These are phyloP conservation scores for Xylogone sp. DNA, from an alignment of 2,329 filamentous ascomycete species.

Conservation along the genomic window DNA sequence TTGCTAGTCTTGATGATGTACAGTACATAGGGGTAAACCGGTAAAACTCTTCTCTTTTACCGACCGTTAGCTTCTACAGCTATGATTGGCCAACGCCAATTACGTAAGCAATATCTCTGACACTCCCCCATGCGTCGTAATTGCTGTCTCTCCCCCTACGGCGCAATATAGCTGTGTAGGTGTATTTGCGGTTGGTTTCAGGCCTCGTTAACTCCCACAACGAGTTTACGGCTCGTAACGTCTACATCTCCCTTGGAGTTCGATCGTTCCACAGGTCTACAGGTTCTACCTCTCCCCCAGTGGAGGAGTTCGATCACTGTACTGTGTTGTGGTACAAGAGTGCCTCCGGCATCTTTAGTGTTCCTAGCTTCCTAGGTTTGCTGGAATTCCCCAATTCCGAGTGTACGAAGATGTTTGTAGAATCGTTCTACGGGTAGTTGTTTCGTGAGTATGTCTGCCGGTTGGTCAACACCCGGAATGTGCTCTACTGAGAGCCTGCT, in stretches of 20 bases:
- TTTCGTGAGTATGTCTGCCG: slow-evolving; percentile 1
- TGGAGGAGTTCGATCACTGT: background rate
- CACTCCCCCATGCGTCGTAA: background rate
- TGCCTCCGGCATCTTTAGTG: background rate
- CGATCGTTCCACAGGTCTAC: background rate
- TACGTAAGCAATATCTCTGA: background rate
- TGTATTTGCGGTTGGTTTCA: background rate
- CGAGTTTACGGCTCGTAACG: background rate
- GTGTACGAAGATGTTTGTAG: background rate
- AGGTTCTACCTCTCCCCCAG: background rate
- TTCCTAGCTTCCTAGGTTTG: background rate
- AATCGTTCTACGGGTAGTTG: background rate
- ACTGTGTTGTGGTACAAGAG: background rate
- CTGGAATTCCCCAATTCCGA: background rate
- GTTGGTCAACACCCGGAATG: background rate
- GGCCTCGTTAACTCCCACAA: background rate
- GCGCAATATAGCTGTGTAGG: background rate
- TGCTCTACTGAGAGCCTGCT: background rate
- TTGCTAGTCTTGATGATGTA: no score
- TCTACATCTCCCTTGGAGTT: background rate
- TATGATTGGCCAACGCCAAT: background rate
- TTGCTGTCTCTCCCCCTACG: background rate
- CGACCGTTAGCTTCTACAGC: background rate
- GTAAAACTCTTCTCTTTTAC: background rate
- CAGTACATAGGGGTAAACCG: no score